These are phyloP conservation scores for Trametes punicea DNA, from an alignment of 768 basidiomycete genomes.

Conservation along the genomic window DNA sequence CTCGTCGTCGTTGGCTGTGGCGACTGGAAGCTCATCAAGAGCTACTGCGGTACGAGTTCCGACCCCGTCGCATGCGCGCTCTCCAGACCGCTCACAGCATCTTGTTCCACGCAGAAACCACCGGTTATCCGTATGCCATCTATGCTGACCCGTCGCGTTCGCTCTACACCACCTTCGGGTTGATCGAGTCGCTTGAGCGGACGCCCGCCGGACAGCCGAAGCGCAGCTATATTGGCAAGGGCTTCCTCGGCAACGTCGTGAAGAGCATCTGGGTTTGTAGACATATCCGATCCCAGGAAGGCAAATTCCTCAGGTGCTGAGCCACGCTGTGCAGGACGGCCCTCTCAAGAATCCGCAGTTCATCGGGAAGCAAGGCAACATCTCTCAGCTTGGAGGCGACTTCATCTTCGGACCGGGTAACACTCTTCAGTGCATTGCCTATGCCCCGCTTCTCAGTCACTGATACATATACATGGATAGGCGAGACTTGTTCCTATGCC, in stretches of 20 bases:
- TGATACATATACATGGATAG: constrained; percentile 24
- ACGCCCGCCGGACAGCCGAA: constrained; percentile 46
- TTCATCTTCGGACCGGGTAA: constrained; percentile 59
- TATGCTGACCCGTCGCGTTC: constrained; percentile 64
- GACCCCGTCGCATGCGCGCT: not conserved
- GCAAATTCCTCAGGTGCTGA: not conserved
- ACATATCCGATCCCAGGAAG: no score
- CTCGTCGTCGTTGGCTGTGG: constrained; percentile 62
- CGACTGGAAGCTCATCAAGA: constrained; percentile 46
- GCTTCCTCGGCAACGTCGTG: constrained; percentile 32
- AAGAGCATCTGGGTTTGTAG: constrained; percentile 45
- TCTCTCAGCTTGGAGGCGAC: constrained; percentile 62
- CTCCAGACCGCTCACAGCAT: not conserved
- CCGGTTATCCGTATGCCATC: constrained; percentile 44
- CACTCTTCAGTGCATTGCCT: constrained; percentile 6
- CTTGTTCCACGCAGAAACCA: constrained; percentile 35
- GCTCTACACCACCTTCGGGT: constrained; percentile 58
- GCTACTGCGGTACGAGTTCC: constrained; percentile 43
- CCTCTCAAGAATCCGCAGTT: constrained; percentile 39
- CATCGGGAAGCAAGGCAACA: constrained; percentile 60
- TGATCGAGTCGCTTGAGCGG: constrained; percentile 45
- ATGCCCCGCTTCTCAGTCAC: not conserved
- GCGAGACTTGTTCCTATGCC: constrained; percentile 46
- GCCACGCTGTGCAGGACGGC: constrained; percentile 11
- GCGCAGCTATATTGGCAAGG: constrained; percentile 42